phyloP scores from a whole-genome alignment of 345 rosid species.

The Boechera stricta region DNA sequence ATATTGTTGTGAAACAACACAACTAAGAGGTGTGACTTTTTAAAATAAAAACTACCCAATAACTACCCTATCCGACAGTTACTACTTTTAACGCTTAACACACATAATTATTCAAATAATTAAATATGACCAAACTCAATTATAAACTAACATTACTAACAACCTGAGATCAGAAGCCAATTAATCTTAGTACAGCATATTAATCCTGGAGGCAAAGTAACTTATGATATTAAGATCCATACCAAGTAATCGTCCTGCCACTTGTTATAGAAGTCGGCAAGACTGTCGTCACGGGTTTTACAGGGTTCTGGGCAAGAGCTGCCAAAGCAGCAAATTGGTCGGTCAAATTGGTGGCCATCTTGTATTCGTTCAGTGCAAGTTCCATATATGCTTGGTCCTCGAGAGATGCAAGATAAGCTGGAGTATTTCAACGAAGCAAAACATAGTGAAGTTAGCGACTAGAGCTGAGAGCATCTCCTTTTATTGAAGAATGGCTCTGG shows the following conservation, averaged over 20 bases:
- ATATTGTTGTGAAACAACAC: too few relatives aligned
- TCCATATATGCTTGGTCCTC: slow-evolving; percentile 60
- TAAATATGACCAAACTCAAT: too few relatives aligned
- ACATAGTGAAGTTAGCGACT: slow-evolving; percentile 26
- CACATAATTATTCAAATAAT: too few relatives aligned
- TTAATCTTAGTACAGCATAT: slow-evolving; percentile 14
- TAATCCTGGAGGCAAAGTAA: not conserved
- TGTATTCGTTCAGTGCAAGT: slow-evolving; percentile 75
- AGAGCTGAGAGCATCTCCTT: slow-evolving; percentile 7
- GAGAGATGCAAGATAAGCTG: slow-evolving; percentile 89
- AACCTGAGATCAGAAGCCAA: slow-evolving; percentile 56
- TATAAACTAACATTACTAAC: too few relatives aligned
- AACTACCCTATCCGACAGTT: too few relatives aligned
- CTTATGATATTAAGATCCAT: slow-evolving; percentile 25
- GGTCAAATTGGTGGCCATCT: slow-evolving; percentile 86
- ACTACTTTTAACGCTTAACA: too few relatives aligned
- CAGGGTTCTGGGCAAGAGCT: slow-evolving; percentile 79
- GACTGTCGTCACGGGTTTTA: slow-evolving; percentile 72
- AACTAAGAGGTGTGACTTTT: too few relatives aligned
- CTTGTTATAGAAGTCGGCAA: slow-evolving; percentile 83
- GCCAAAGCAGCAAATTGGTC: slow-evolving; percentile 94
- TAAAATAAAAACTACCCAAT: too few relatives aligned
- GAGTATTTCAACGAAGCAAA: slow-evolving; percentile 27
- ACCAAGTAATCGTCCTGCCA: slow-evolving; percentile 94
- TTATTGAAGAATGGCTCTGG: not conserved